phyloP scores from a whole-genome alignment of 129 eudicot genomes.

The Smallanthus sonchifolius region DNA sequence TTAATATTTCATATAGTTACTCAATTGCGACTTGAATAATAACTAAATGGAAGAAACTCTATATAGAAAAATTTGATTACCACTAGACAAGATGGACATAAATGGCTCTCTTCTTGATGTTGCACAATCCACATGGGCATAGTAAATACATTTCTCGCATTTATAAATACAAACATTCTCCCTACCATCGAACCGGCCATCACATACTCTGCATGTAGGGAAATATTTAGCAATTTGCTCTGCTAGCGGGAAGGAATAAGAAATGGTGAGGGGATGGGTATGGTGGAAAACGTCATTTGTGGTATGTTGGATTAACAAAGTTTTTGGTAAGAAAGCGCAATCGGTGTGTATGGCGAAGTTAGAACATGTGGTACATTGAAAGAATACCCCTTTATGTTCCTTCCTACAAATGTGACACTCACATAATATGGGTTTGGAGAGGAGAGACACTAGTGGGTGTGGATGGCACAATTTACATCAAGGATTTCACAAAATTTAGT shows the following conservation, averaged over 20 bases:
- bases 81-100: not conserved
- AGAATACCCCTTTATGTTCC: too few relatives aligned
- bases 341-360: not conserved
- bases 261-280: slow-evolving; percentile 15
- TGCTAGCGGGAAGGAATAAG: slow-evolving; percentile 9
- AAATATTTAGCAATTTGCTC: not conserved
- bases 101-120: slow-evolving; percentile 4
- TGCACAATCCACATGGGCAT: slow-evolving; percentile 10
- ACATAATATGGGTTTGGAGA: too few relatives aligned
- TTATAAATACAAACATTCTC: not conserved
- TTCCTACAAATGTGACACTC: too few relatives aligned
- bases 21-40: too few relatives aligned
- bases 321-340: slow-evolving; percentile 5
- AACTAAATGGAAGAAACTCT: too few relatives aligned
- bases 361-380: slow-evolving; percentile 5
- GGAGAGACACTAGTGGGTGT: too few relatives aligned
- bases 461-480: not conserved
- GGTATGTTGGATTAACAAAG: not conserved
- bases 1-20: too few relatives aligned
- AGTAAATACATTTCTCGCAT: slow-evolving; percentile 2
- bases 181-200: too few relatives aligned
- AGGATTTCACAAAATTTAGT: not conserved
- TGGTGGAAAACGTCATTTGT: not conserved
- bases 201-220: slow-evolving; percentile 5
- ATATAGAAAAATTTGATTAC: too few relatives aligned